Evolutionary conservation across 257 asterid genomes (phyloP), one percentile per base, ranked within the genome.

Genomic region (Solanum megistacrolobum): DNA sequence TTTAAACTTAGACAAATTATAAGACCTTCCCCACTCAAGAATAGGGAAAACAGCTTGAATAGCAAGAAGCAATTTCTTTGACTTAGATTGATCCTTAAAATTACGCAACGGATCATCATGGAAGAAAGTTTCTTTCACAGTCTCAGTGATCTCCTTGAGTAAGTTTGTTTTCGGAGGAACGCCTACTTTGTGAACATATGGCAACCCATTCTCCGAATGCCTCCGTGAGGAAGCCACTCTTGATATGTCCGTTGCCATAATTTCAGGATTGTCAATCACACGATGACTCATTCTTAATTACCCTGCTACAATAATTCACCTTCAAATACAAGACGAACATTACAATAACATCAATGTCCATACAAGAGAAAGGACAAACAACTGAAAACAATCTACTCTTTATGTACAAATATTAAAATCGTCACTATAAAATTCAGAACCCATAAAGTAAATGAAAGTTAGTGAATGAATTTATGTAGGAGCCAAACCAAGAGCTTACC

Each of bases 51-150:
- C 39, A 4, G 95, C 92, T 58, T 91, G 91, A 13, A 93, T 43
- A 8, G 93, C 96, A 12, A 95, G 93, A 60, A 76, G 4, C 6
- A 91, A 16, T 88, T 91, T 93, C 39, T 62, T 90, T 1, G 89
- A 55, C 52, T 5, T 39, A 1, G 97, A 9, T 83, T 95, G 93
- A 71, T 90, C 91, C 93, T 92, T 95, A 90, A 93, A 95, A 16
- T 90, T 88, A 2, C 94, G 89, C n/a, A 93, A 90, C 9, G 98
- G 97, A 48, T 95, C 98, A 36, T 95, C 98, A 27, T 92, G 96
- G 83, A 95, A 87, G 88, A 95, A 93, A 1, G 98, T 95, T 89
- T 95, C 98, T 85, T 93, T 93, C 23, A 94, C 52, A 6, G 91
- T 87, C n/a, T 82, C 83, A 66, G 85, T 90, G 52, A 95, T 78